Base-by-base conservation (phyloP, 176 grass and related monocot species). In the Secale cereale region DNA sequence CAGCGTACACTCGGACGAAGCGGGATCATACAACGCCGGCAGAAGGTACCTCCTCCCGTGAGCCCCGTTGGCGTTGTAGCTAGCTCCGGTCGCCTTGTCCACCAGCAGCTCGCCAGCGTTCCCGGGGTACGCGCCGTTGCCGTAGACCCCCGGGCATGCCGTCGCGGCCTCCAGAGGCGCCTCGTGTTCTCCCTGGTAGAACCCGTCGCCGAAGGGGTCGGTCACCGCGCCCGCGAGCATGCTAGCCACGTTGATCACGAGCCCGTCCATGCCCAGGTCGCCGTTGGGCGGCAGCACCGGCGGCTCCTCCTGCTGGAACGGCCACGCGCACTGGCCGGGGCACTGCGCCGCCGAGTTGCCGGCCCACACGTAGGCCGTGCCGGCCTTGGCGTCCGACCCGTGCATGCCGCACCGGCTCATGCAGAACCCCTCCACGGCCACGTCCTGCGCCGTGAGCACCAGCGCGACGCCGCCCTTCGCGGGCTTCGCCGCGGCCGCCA, bases 261-360 rank as follows among this genome's bases (percentile, higher is more conserved):
- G 70, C 33, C 90, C 93, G 62, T 95, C 93, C 37, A 74, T 70
- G 20, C 90, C 90, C 2, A 59, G 62, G 69, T 95, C 93, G 6
- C 77, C 90, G 68, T 79, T 95, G 86, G 91, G 80, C 33, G 86
- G 77, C 40, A 67, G 15, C 28, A 71, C 27, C 27, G 85, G 81
- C 2, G 93, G 86, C 6, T 91, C 83, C 23, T 92, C 64, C 16
- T 19, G 0, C 8, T 87, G 68, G 77, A 91, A 96, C 39, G 91
- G 91, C 94, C 94, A 93, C 41, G 89, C 88, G 74, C 94, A 96
- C 62, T 96, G 83, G 0, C 80, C 94, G 0, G 91, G 86, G 72
- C 94, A 93, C 84, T 93, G 88, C 2, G 26, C 7, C 0, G 15
- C 88, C 2, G 88, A 29, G 63, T 95, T 89, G 0, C 91, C 93